These are phyloP conservation scores for Aspergillus sp. DNA, from an alignment of 2,329 filamentous ascomycete species.

Conservation along the genomic window DNA sequence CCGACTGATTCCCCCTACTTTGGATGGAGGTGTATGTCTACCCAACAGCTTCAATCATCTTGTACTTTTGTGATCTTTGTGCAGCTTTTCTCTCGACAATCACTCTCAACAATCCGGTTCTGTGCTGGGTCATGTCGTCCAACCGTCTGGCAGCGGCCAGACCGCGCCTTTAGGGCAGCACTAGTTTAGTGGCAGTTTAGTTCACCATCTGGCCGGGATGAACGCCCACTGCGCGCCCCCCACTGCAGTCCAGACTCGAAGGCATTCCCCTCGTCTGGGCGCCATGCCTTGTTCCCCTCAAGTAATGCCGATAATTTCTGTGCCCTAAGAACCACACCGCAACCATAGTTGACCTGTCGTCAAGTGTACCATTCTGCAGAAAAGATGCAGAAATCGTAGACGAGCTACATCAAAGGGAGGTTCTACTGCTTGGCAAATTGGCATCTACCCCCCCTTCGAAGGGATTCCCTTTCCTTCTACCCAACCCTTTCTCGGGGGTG, in stretches of 20 bases:
- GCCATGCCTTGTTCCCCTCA: not conserved
- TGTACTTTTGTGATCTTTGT: not conserved
- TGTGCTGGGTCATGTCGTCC: not conserved
- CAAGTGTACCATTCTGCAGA: not conserved
- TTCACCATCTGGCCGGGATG: not conserved
- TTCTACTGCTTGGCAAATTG: not conserved
- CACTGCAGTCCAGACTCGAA: slow-evolving; percentile 3
- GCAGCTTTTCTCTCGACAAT: not conserved
- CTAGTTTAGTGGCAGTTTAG: not conserved
- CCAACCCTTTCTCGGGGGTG: not conserved
- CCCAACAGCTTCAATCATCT: not conserved
- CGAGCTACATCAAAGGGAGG: not conserved
- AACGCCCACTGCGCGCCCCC: not conserved
- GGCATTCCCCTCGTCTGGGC: not conserved
- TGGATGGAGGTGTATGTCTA: not conserved
- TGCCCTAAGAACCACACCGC: not conserved
- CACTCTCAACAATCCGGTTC: not conserved
- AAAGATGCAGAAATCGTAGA: not conserved
- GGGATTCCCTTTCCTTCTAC: not conserved
- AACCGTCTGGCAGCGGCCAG: not conserved
- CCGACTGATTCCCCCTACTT: not conserved
- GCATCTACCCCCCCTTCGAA: not conserved
- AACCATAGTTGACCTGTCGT: not conserved
- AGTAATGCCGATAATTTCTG: not conserved
- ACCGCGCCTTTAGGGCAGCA: not conserved